Evolutionary conservation across 306 rosid species (phyloP), one percentile per base, ranked within the genome.

Genomic region (Delonix regia): DNA sequence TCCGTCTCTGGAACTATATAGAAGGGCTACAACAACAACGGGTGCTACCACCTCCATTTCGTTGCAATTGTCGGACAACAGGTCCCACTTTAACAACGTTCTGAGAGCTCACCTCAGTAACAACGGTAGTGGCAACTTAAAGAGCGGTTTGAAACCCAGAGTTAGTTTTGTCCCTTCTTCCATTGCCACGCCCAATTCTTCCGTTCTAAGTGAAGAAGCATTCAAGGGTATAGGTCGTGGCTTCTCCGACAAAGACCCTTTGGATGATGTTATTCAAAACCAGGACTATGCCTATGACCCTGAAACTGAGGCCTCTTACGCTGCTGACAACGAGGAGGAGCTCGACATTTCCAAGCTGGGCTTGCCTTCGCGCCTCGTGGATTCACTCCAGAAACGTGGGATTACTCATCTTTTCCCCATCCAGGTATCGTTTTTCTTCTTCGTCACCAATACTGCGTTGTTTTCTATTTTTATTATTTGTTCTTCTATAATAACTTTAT

Each of bases 121-220:
- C 33, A 78, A 30, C 69, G 69, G 72, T 15, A 12, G 44, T 16
- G 85, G 65, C 15, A 76, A 24, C 36, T 63, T 71, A 42, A 81
- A 62, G 51, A 42, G 48, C 12, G 82, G 77, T 16, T 48, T 73
- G n/a, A 82, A 80, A 22, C 84, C 74, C 47, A 65, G 82, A 9
- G 48, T 52, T 19, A 77, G 77, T 30, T 82, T 89, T 56, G 80
- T 79, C 38, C 77, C 91, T 49, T 93, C 93, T 8, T 97, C 98
- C 2, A 88, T 95, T 67, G 98, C 97, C 8, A 86, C 99, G 2
- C 96, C 99, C 15, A 95, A 95, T 78, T 94, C 98, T 74, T 92
- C 99, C 15, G 87, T 92, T 73, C 95, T 95, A 0, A 95, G 99
- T 36, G 97, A 95, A 70, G 98, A 92, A 82, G 99, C 99, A 15